Evolutionary conservation across 2,329 filamentous ascomycete genomes (phyloP).

Genomic region (Penicillium sp.): DNA sequence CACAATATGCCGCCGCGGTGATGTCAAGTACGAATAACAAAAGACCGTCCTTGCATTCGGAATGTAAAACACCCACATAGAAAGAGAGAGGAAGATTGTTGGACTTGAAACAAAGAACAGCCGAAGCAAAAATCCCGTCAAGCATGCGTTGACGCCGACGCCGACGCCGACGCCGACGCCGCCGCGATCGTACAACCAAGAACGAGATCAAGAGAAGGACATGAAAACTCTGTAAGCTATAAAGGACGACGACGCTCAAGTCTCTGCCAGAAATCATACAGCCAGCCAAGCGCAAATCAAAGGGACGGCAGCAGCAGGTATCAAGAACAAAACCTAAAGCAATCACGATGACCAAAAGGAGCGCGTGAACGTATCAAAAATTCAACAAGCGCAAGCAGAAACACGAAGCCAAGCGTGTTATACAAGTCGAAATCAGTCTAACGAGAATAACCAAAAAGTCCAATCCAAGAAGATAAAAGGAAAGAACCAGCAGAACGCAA

Average conservation of each 20-base stretch:
- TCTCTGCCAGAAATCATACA: constrained; percentile 1
- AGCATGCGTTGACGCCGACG: neutral
- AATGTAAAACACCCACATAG: constrained; percentile 2
- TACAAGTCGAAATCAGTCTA: constrained; percentile 44
- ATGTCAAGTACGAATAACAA: constrained; percentile 5
- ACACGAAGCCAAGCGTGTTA: constrained; percentile 39
- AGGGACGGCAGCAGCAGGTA: neutral
- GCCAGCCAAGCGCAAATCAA: neutral
- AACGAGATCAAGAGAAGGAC: neutral
- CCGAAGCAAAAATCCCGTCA: neutral
- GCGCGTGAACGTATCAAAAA: constrained; percentile 21
- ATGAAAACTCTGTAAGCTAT: neutral
- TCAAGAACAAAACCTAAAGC: neutral
- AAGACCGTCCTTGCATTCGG: neutral
- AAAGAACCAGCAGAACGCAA: constrained; percentile 37
- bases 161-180: too few species aligned
- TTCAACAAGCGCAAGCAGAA: constrained; percentile 30
- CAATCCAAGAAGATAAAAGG: constrained; percentile 15
- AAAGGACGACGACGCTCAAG: neutral
- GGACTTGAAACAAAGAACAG: neutral
- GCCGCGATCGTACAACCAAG: neutral
- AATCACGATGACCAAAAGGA: constrained; percentile 23
- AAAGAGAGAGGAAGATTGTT: neutral
- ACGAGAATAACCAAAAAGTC: constrained; percentile 25
- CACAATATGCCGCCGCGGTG: neutral